A percentile compares a stretch with the other conserved stretches of the same genome.
Evolutionary conservation across 768 basidiomycete species (phyloP).

Genomic region (Suillus weaverae): DNA sequence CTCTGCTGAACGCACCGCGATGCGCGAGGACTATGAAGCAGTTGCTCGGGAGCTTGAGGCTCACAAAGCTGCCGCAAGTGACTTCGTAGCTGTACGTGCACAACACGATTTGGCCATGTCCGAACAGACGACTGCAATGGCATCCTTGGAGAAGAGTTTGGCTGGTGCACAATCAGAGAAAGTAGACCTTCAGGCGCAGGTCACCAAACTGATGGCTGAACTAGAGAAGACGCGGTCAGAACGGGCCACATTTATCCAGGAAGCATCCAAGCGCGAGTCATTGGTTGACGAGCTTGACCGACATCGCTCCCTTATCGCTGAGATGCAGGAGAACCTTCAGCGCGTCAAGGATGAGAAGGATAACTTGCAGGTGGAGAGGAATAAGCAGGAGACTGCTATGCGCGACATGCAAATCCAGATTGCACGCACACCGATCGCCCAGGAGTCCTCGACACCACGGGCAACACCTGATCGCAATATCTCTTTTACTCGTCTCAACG

Average conservation of each 20-base stretch:
- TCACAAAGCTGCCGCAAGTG: conserved; percentile 47
- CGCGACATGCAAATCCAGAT: conserved; percentile 79
- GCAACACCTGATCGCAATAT: conserved; percentile 51
- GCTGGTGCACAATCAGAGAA: conserved; percentile 39
- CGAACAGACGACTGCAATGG: conserved; percentile 51
- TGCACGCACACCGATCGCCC: conserved; percentile 47
- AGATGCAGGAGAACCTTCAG: conserved; percentile 76
- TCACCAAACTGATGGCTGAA: conserved; percentile 55
- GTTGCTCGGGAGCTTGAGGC: conserved; percentile 54
- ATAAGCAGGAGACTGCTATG: conserved; percentile 62
- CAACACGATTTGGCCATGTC: conserved; percentile 48
- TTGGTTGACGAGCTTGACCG: conserved; percentile 74
- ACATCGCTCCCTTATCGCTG: conserved; percentile 73
- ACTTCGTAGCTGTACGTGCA: conserved; percentile 35
- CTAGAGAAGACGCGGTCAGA: conserved; percentile 57
- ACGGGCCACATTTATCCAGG: conserved; percentile 63
- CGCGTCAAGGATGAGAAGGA: conserved; percentile 84
- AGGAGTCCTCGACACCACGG: conserved; percentile 51
- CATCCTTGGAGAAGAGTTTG: conserved; percentile 52
- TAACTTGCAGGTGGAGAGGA: conserved; percentile 69
- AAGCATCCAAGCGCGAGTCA: conserved; percentile 74
- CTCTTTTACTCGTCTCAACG: conserved; percentile 57
- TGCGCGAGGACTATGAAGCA: conserved; percentile 48
- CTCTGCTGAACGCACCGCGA: conserved; percentile 24
- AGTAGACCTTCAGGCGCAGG: conserved; percentile 41